Evolutionary conservation across 202 grass and related monocot genomes (phyloP).

Genomic region (Saccharum hybrid): DNA sequence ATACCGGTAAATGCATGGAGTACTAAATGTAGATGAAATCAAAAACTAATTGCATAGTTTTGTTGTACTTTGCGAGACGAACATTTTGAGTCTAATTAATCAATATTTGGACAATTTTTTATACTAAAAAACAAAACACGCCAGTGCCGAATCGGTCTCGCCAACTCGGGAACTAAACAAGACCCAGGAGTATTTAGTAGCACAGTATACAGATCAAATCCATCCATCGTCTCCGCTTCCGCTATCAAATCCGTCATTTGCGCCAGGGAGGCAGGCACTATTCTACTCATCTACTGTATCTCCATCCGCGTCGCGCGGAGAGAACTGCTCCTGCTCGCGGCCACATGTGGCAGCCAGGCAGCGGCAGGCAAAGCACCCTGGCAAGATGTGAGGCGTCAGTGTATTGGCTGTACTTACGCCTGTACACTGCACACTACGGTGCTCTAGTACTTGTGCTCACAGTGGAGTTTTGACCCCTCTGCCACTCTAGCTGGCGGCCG

Average conservation of each 20-base stretch:
- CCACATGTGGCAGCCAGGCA: conserved; percentile 37
- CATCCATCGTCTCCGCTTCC: background rate
- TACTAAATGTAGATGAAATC: too few species aligned
- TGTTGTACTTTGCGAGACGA: too few species aligned
- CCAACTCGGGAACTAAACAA: too few species aligned
- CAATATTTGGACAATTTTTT: too few species aligned
- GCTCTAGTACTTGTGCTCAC: background rate
- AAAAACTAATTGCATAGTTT: too few species aligned
- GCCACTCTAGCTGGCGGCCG: background rate
- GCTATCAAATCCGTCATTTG: conserved; percentile 11
- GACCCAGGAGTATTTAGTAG: too few species aligned
- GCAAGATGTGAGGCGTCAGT: conserved; percentile 42
- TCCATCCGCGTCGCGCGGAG: conserved; percentile 14
- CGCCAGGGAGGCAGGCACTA: background rate
- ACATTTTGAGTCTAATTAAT: too few species aligned
- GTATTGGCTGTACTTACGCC: conserved; percentile 5
- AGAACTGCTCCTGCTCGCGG: background rate
- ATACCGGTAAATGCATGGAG: too few species aligned
- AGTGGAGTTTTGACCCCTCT: background rate
- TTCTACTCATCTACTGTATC: background rate
- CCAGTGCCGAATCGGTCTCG: too few species aligned
- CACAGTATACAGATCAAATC: conserved; percentile 28
- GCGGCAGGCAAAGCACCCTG: conserved; percentile 38
- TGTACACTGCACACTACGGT: background rate
- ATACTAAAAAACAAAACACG: too few species aligned